Evolutionary conservation across 202 grass and related monocot genomes (phyloP), one percentile per base, ranked within the genome.

Genomic region (Schoenoplectus tabernaemontani): DNA sequence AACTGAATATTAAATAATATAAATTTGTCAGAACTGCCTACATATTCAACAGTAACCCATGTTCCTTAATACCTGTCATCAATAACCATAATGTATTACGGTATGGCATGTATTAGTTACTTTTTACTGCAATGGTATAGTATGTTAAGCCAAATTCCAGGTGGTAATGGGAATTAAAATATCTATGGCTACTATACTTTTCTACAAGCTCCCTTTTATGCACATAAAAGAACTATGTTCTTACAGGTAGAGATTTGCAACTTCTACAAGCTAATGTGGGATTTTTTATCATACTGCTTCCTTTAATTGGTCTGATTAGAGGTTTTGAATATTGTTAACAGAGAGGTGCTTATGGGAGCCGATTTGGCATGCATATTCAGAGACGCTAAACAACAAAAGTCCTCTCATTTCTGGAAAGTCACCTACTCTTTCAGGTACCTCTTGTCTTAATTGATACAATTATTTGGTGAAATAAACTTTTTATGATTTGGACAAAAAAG

Each of bases 311-410:
- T 39, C 34, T 66, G 22, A 22, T 11, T 39, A 66, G 20, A 26
- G 16, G 36, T 66, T 39, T 36, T 0, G 3, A 17, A 16, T 19
- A 9, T 78, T 78, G 58, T 85, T 82, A 75, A 84, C 88, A 80
- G 75, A 83, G 83, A 85, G 64, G 84, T 88, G 72, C 81, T 67
- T 83, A 81, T 97, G 95, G 95, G 86, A 88, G 61, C 65, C 74
- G 78, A 43, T 86, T 58, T 94, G 84, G 91, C 78, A 60, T 83
- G 78, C 24, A 84, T 89, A 84, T 84, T 56, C 84, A 47, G 91
- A 94, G 74, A 92, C 78, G 79, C 87, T 90, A 72, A 83, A 87
- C 78, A 94, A 79, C 56, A 84, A 87, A 62, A 97, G 86, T 61
- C 80, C 86, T 71, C 17, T 13, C 83, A 78, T 67, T 79, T 88